Evolutionary conservation across 805 yeast genomes (phyloP), one percentile per base, ranked within the genome.

Genomic region (Vanderwaltozyma yarrowii): DNA sequence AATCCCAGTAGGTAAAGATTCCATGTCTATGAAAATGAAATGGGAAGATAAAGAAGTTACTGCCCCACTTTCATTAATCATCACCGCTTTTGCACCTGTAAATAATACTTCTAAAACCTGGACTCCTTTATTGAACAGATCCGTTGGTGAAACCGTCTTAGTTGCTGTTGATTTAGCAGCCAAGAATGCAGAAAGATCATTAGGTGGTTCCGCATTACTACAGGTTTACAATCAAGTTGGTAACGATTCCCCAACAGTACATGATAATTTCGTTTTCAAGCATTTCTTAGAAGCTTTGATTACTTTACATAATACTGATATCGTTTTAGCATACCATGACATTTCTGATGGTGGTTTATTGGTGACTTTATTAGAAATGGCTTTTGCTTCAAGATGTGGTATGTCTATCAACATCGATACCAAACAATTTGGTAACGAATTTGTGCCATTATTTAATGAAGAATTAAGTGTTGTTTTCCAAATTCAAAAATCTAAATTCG

Each of bases 1-100:
- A 16, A 86, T 92, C 41, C 99, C 99, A 12, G 99, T 92, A 27
- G 99, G 99, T 49, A 92, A 92, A 66, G 99, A 92, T 62, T 87
- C 96, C 26, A 87, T 92, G 96, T 87, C 97, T 17, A 89, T 92
- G 98, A 86, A 87, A 67, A 92, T 92, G 97, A 80, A 81, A 54
- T 92, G 99, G 99, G 84, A 73, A 35, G 75, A 78, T 37, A 84
- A 80, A 52, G 95, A 86, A 62, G 97, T 92, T 31, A 78, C 92
- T 44, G 86, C 96, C n/a, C 99, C 99, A 34, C 68, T 92, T 56
- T 81, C 96, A 11, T 74, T 89, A 52, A 81, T 84, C 34, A 72
- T 89, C 49, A 88, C 98, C 17, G 92, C 97, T 0, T 92, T 89
- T 60, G 84, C 82, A 42, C 85, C 95, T 26, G 96, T 92, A 35